Conservation (phyloP, 2,329 filamentous ascomycete genomes). For the Pseudogymnoascus sp. region DNA sequence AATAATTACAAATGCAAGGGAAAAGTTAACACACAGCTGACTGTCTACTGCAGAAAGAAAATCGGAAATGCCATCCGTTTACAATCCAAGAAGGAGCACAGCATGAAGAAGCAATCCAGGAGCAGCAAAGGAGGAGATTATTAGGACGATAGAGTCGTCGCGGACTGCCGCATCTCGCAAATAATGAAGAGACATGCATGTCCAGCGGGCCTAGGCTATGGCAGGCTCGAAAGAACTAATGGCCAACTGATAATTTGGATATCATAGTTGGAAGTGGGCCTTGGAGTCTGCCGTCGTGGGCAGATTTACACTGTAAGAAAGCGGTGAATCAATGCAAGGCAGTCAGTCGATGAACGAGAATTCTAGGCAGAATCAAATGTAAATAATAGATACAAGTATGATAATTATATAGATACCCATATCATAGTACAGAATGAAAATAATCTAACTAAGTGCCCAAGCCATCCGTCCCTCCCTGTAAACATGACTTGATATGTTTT, state of each 20-base stretch:
- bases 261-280: not conserved
- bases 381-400: not conserved
- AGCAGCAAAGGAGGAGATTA: conserved; percentile 9
- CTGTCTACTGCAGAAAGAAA: conserved; percentile 20
- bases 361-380: not conserved
- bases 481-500: too few relatives aligned
- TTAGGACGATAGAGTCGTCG: not conserved
- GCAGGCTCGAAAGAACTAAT: not conserved
- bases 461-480: too few relatives aligned
- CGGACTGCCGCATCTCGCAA: too few relatives aligned
- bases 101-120: conserved; percentile 25
- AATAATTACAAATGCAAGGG: not conserved
- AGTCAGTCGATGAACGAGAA: not conserved
- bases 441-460: too few relatives aligned
- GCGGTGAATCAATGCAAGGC: not conserved
- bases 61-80: conserved; percentile 25
- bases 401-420: not conserved
- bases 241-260: not conserved
- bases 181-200: not conserved
- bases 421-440: not conserved
- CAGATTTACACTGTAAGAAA: not conserved
- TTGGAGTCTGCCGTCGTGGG: not conserved
- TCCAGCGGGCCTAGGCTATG: not conserved
- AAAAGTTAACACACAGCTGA: not conserved
- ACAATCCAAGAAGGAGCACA: conserved; percentile 27